These are phyloP conservation scores for Neurospora sp. DNA, from an alignment of 495 filamentous ascomycete species.

Conservation along the genomic window DNA sequence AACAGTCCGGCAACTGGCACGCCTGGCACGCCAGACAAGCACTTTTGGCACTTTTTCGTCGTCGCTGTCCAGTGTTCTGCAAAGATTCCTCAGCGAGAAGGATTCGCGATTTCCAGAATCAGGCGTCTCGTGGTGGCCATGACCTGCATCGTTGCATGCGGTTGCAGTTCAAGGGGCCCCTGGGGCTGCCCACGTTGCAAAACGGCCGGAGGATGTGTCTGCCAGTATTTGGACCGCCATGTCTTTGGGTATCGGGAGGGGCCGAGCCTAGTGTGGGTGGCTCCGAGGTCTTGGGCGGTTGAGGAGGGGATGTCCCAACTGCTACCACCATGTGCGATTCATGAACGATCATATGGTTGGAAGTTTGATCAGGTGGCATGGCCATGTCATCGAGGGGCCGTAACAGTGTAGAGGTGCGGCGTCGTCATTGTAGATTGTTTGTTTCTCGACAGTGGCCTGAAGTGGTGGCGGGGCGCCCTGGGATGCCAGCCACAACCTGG, in stretches of 20 bases:
- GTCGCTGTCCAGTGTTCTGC: background rate
- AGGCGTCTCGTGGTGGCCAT: background rate
- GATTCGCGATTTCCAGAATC: background rate
- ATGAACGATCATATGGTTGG: background rate
- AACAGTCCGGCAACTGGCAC: background rate
- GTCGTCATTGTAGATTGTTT: background rate
- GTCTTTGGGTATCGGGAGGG: background rate
- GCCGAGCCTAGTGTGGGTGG: background rate
- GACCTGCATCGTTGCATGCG: background rate
- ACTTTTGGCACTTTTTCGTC: background rate
- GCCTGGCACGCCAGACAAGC: background rate
- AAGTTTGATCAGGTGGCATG: background rate
- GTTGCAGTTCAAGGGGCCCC: background rate
- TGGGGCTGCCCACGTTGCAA: background rate
- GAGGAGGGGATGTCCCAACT: background rate
- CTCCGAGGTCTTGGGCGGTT: background rate
- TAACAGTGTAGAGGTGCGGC: background rate
- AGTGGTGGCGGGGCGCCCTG: background rate
- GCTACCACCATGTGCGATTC: background rate
- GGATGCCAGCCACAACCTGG: background rate
- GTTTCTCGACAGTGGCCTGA: background rate
- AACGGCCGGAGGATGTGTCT: background rate
- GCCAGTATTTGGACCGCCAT: background rate
- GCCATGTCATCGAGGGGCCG: background rate
- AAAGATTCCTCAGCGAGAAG: background rate